Evolutionary conservation across 331 rosid genomes (phyloP).

Genomic region (Stylosanthes scabra): DNA sequence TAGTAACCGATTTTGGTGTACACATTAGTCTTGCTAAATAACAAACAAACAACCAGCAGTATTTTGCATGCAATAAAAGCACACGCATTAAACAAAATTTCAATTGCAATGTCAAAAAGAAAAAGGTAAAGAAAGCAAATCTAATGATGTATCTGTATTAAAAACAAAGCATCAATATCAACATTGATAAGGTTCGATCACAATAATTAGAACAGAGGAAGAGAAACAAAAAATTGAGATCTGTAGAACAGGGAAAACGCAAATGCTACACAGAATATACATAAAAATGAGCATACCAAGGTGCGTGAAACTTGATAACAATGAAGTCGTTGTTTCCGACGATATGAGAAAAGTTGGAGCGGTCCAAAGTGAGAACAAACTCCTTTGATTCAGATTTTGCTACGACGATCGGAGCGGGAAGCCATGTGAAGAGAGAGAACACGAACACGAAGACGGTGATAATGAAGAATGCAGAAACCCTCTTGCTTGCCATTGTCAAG

Average conservation of each 20-base stretch:
- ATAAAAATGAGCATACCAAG: slow-evolving; percentile 51
- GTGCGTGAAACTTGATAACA: slow-evolving; percentile 80
- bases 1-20: no score
- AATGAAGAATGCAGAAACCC: no score
- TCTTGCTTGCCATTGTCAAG: no score
- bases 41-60: neutral
- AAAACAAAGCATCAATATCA: neutral
- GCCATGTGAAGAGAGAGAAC: no score
- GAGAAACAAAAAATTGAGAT: neutral
- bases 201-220: neutral
- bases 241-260: neutral
- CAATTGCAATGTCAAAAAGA: neutral
- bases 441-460: no score
- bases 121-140: neutral
- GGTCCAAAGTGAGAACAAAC: slow-evolving; percentile 64
- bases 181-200: no score
- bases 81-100: neutral
- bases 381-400: slow-evolving; percentile 64
- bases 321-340: slow-evolving; percentile 62
- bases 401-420: no score
- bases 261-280: neutral
- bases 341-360: slow-evolving; percentile 64
- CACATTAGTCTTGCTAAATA: no score
- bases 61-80: neutral
- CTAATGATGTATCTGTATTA: neutral